phyloP scores from a whole-genome alignment of 2,329 filamentous ascomycete species.

The Remersonia thermophila region DNA sequence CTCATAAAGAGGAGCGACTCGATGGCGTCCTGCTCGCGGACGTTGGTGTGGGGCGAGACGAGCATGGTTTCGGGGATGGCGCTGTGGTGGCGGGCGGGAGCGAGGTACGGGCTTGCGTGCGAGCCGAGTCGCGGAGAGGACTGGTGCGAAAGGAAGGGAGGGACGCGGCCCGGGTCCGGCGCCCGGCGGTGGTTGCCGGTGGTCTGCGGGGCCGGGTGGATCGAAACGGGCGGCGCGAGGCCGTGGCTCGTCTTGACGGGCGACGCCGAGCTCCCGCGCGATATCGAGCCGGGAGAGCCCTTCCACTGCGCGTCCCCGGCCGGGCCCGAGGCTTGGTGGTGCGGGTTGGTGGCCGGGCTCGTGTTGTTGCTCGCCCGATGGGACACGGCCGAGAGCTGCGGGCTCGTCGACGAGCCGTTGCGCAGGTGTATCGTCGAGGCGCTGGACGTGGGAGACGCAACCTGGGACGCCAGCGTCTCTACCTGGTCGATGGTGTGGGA shows the following conservation, averaged over 20 bases:
- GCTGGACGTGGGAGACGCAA: conserved; percentile 49
- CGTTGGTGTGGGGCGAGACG: conserved; percentile 56
- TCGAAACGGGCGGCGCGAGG: conserved; percentile 43
- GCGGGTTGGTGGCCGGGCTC: conserved; percentile 17
- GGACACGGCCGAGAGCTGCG: conserved; percentile 30
- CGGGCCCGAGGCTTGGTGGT: conserved; percentile 11
- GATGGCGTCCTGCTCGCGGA: conserved; percentile 68
- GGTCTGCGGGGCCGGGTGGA: conserved; percentile 34
- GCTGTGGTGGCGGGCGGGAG: conserved; percentile 25
- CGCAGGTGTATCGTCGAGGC: conserved; percentile 42
- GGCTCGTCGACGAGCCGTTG: conserved; percentile 41
- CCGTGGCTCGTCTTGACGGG: conserved; percentile 27
- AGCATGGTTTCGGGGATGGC: conserved; percentile 41
- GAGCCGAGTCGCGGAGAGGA: conserved; percentile 27
- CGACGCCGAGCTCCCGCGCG: conserved; percentile 15
- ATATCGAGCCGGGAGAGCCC: conserved; percentile 7
- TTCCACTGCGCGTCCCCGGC: conserved; percentile 8
- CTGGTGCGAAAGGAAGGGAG: conserved; percentile 38
- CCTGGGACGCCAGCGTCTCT: conserved; percentile 59
- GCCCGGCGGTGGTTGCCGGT: conserved; percentile 35
- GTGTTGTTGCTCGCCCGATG: conserved; percentile 25
- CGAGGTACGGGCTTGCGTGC: conserved; percentile 29
- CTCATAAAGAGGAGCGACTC: conserved; percentile 74
- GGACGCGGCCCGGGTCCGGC: conserved; percentile 37
- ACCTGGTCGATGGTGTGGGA: conserved; percentile 65